Conservation (phyloP, 495 filamentous ascomycete species). For the Pyrenula aspistea region DNA sequence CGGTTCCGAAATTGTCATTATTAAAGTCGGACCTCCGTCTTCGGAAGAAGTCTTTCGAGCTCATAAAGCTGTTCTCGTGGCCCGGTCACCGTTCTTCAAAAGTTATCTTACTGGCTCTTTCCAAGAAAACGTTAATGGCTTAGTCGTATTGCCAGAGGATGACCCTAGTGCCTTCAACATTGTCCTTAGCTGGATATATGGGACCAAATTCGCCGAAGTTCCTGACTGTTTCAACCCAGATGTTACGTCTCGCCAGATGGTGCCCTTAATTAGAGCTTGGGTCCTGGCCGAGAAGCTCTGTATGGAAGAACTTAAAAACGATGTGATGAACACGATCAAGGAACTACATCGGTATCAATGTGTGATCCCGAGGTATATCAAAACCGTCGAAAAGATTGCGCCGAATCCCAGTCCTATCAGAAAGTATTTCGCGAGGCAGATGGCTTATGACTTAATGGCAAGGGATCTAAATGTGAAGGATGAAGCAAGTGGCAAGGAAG, state of each 20-base stretch:
- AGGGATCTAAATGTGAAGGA: background rate
- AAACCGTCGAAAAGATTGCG: background rate
- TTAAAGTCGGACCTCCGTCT: background rate
- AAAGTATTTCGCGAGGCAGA: background rate
- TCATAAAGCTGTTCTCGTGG: conserved; percentile 1
- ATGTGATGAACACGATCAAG: conserved; percentile 1
- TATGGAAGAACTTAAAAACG: conserved; percentile 2
- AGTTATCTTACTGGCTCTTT: background rate
- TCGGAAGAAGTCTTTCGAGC: background rate
- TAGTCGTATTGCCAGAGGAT: conserved; percentile 1
- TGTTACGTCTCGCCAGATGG: background rate
- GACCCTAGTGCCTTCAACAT: conserved; percentile 1
- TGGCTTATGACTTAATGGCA: background rate
- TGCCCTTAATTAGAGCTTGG: background rate
- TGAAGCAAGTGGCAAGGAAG: too few species aligned
- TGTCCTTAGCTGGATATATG: conserved; percentile 2
- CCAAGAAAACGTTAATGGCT: background rate
- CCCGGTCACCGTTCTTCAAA: conserved; percentile 1
- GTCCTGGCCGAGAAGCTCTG: conserved; percentile 1
- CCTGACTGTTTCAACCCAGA: background rate
- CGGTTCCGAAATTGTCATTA: background rate
- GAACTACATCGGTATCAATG: background rate
- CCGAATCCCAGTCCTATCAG: background rate
- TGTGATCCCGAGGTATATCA: background rate
- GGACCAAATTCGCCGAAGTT: too few species aligned